Base-by-base conservation (phyloP, 108 stramenopile species). In the Conticribra weissflogii region DNA sequence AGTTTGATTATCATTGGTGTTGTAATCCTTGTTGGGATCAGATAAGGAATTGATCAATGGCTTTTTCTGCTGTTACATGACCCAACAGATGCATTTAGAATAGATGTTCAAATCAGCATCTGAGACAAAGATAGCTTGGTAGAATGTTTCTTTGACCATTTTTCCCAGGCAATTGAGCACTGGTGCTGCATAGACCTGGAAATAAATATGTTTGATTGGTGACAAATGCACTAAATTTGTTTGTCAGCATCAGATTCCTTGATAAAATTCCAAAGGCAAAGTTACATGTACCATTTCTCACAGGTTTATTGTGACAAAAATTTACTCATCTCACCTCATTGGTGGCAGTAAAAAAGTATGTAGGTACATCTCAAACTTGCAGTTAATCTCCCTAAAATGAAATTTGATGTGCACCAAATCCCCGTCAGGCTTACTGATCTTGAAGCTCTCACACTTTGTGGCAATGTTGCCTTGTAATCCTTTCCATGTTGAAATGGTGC, bases 281-380 rank as follows among this genome's bases (percentile, higher is more conserved):
- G n/a, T 51, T 18, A 51, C 12, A 51, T 51, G 50, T 3, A 14
- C 19, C 18, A 18, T 3, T 51, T 2, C 8, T 34, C 1, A 5
- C 14, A 2, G 25, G n/a, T n/a, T n/a, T n/a, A n/a, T n/a, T n/a
- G n/a, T n/a, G n/a, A n/a, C n/a, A n/a, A n/a, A n/a, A n/a, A n/a
- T n/a, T n/a, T n/a, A n/a, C n/a, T n/a, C n/a, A 24, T 25, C 65
- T 66, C 65, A 72, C 71, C 44, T 88, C 84, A 90, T 97, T 95
- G 3, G 97, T 96, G 5, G 99, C 99, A 16, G 99, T 99, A 74
- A 98, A 99, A 29, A 98, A 88, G 64, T 97, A n/a, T n/a, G n/a
- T n/a, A n/a, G n/a, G n/a, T n/a, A 91, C 41, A 96, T 95, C 51
- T 97, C 95, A 61, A 92, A 98, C 63, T 76, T 82, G 7, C 66